These are phyloP conservation scores for Magnaporthiopsis poae DNA, from an alignment of 2,329 filamentous ascomycete species.

Conservation along the genomic window DNA sequence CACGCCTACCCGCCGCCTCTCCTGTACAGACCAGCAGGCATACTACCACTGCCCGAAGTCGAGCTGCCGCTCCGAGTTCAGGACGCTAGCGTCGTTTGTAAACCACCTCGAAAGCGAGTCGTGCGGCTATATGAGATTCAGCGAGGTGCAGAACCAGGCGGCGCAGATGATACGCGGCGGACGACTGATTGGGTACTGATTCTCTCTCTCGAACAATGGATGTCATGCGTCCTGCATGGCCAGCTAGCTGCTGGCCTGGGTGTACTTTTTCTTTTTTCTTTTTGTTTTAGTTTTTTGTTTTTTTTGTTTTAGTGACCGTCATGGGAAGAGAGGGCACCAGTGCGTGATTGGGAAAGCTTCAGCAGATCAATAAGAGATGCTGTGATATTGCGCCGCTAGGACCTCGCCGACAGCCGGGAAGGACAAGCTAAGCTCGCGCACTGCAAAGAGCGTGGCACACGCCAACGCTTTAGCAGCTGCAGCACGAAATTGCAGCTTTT, in stretches of 20 bases:
- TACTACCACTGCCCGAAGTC: slow-evolving; percentile 32
- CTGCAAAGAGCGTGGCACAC: too few relatives aligned
- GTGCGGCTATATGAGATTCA: slow-evolving; percentile 30
- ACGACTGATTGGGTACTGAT: slow-evolving; percentile 7
- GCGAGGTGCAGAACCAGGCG: slow-evolving; percentile 23
- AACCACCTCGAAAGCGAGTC: slow-evolving; percentile 35
- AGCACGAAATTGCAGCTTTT: not conserved
- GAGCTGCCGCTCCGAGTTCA: slow-evolving; percentile 27
- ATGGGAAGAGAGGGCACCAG: not conserved
- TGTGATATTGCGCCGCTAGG: too few relatives aligned
- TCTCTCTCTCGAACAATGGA: not conserved
- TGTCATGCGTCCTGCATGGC: not conserved
- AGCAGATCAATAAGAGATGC: too few relatives aligned
- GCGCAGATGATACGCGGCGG: slow-evolving; percentile 14
- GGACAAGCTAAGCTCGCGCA: too few relatives aligned
- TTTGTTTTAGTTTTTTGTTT: too few relatives aligned
- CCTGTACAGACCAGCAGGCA: slow-evolving; percentile 23
- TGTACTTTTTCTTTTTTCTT: too few relatives aligned
- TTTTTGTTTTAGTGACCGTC: not conserved
- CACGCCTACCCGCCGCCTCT: not conserved
- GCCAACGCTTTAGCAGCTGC: too few relatives aligned
- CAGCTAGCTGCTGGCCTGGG: too few relatives aligned
- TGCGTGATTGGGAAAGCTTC: too few relatives aligned
- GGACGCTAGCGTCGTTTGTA: slow-evolving; percentile 27
- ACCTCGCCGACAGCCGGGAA: too few relatives aligned